phyloP scores from a whole-genome alignment of 192 early-diverging fungal genomes.

The Chytriomyces sp. region DNA sequence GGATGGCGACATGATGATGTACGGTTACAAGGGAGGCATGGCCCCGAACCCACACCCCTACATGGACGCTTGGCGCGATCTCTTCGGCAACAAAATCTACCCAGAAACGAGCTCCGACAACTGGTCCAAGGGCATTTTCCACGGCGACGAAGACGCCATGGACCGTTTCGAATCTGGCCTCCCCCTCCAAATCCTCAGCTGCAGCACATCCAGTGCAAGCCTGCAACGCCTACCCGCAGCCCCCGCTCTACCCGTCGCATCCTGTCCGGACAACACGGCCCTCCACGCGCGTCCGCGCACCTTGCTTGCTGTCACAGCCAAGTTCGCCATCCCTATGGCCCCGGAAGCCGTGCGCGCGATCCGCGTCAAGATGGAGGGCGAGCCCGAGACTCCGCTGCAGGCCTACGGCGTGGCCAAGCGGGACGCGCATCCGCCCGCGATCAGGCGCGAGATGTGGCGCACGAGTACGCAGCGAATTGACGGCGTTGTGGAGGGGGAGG shows the following conservation, averaged over 20 bases:
- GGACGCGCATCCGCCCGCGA: neutral
- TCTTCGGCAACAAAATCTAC: neutral
- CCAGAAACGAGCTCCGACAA: neutral
- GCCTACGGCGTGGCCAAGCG: neutral
- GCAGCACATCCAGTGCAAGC: too few species aligned
- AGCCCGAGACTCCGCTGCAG: neutral
- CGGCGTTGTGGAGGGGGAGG: neutral
- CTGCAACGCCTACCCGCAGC: too few species aligned
- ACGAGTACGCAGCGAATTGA: neutral
- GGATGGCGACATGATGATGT: neutral
- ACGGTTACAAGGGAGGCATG: neutral
- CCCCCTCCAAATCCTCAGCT: neutral
- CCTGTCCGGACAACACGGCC: too few species aligned
- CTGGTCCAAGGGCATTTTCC: neutral
- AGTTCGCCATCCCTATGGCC: neutral
- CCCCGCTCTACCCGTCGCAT: too few species aligned
- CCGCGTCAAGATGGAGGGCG: neutral
- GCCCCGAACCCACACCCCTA: neutral
- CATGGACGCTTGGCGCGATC: neutral
- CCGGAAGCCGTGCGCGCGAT: neutral
- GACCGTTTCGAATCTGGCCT: neutral
- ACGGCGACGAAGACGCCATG: neutral
- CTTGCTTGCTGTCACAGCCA: neutral
- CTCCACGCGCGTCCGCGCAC: too few species aligned
- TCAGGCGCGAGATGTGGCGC: neutral